phyloP scores from a whole-genome alignment of 129 eudicot genomes.

The Artemisia argyi region DNA sequence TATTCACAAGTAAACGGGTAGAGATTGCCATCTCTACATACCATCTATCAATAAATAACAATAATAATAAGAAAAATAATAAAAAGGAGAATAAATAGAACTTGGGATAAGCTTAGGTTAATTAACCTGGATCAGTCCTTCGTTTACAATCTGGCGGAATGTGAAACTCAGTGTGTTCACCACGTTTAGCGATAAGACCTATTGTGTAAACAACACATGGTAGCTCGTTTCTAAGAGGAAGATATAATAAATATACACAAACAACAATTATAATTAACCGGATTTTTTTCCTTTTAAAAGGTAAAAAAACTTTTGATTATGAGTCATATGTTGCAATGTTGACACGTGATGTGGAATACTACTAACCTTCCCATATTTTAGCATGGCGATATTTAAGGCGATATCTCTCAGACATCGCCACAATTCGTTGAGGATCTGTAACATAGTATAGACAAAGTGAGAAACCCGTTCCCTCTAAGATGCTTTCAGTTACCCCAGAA shows the following conservation, averaged over 20 bases:
- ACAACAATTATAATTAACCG: neutral
- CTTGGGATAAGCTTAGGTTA: neutral
- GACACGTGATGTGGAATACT: neutral
- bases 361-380: neutral
- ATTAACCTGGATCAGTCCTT: neutral
- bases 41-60: neutral
- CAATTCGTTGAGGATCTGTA: neutral
- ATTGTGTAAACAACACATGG: neutral
- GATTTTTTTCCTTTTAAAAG: neutral
- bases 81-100: neutral
- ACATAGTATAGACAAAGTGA: neutral
- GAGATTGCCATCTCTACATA: too few species aligned
- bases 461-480: neutral
- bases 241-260: too few species aligned
- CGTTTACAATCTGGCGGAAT: neutral
- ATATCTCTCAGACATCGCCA: neutral
- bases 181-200: neutral
- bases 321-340: neutral
- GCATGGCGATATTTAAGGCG: neutral
- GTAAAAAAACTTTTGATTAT: neutral
- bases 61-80: neutral
- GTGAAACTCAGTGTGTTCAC: neutral
- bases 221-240: neutral
- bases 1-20: too few species aligned
- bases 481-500: too few species aligned